Percentiles rank a stretch among this genome's conserved stretches.
Conservation (phyloP, 768 basidiomycete species). For the Clitopilus hobsonii region DNA sequence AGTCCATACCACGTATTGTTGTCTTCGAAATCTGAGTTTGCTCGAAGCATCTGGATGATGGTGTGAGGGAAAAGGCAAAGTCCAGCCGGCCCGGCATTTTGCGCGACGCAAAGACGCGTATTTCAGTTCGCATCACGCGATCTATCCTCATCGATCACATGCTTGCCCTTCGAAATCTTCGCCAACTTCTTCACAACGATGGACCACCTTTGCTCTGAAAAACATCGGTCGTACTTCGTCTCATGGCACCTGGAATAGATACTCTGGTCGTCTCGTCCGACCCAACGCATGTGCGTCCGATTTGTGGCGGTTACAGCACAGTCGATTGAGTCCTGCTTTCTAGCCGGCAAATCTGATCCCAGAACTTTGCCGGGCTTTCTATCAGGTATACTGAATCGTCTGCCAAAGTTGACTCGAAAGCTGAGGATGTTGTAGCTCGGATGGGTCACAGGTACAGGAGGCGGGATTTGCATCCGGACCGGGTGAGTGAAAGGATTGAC, state of each 20-base stretch:
- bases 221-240: background rate
- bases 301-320: background rate
- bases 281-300: conserved; percentile 51
- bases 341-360: conserved; percentile 92
- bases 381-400: conserved; percentile 35
- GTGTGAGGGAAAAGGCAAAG: no score
- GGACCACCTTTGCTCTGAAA: background rate
- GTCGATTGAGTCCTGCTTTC: conserved; percentile 2
- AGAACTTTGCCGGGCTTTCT: conserved; percentile 80
- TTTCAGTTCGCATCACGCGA: conserved; percentile 12
- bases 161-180: background rate
- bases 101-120: no score
- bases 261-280: conserved; percentile 54
- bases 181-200: background rate
- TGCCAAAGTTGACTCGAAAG: conserved; percentile 4
- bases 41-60: no score
- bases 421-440: conserved; percentile 49
- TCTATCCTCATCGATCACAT: conserved; percentile 12
- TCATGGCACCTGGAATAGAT: conserved; percentile 22
- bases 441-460: conserved; percentile 91
- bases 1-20: no score
- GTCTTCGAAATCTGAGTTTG: no score
- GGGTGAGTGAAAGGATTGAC: conserved; percentile 36
- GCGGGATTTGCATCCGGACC: conserved; percentile 70
- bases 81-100: no score